phyloP scores from a whole-genome alignment of 1,284 basidiomycete genomes.

The Moesziomyces aphidis region DNA sequence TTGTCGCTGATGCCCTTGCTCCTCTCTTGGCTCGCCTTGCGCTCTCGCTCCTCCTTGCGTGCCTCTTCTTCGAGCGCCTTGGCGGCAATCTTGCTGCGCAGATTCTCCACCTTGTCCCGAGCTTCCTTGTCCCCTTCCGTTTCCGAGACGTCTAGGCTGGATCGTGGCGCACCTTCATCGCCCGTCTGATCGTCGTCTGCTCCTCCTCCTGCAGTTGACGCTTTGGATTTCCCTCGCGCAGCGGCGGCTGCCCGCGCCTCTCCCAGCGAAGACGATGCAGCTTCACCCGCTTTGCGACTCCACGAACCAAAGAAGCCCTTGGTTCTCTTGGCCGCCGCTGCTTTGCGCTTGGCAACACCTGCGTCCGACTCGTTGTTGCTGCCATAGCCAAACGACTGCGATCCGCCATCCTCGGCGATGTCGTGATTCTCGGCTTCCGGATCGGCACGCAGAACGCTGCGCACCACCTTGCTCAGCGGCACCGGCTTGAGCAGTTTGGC shows the following conservation, averaged over 20 bases:
- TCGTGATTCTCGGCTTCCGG: conserved; percentile 29
- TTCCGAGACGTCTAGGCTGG: conserved; percentile 28
- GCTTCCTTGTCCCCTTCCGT: conserved; percentile 31
- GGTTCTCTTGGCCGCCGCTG: conserved; percentile 23
- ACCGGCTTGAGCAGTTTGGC: conserved; percentile 40
- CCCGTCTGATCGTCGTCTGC: conserved; percentile 23
- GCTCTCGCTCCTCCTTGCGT: conserved; percentile 30
- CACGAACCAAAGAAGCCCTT: conserved; percentile 42
- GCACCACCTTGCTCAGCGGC: conserved; percentile 38
- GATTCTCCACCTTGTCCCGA: conserved; percentile 9
- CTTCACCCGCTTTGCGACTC: conserved; percentile 33
- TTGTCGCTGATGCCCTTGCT: conserved; percentile 38
- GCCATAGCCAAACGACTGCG: conserved; percentile 29
- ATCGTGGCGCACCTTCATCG: conserved; percentile 13
- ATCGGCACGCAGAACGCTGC: conserved; percentile 36
- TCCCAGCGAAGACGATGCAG: conserved; percentile 6
- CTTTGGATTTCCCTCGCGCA: conserved; percentile 10
- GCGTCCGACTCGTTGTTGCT: conserved; percentile 22
- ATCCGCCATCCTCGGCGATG: conserved; percentile 37
- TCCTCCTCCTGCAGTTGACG: conserved; percentile 5
- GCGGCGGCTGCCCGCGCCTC: conserved; percentile 7
- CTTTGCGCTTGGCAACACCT: conserved; percentile 31
- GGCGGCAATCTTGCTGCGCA: conserved; percentile 17
- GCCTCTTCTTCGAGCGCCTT: conserved; percentile 30
- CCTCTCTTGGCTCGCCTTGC: conserved; percentile 24